Conservation (phyloP, 108 stramenopile genomes). For the Nitzschia sp. region DNA sequence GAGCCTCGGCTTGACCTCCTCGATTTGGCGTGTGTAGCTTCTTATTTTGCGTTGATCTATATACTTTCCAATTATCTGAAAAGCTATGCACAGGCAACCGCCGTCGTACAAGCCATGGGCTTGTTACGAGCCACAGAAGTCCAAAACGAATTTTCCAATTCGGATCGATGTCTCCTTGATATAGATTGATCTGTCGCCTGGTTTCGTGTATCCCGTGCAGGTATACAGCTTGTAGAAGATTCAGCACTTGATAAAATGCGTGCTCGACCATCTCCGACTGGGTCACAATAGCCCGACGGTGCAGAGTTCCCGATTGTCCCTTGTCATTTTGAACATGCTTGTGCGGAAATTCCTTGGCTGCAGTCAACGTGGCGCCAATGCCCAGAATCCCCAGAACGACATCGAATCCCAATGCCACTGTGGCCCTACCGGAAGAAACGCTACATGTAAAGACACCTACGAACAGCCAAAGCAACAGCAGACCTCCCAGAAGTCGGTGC, state of each 20-base stretch:
- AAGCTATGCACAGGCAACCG: slow-evolving; percentile 82
- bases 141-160: neutral
- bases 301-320: slow-evolving; percentile 74
- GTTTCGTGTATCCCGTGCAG: slow-evolving; percentile 41
- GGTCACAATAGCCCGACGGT: slow-evolving; percentile 72
- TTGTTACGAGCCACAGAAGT: slow-evolving; percentile 50
- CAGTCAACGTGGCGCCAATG: slow-evolving; percentile 56
- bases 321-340: slow-evolving; percentile 44
- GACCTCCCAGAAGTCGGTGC: slow-evolving; percentile 43
- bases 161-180: neutral
- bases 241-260: slow-evolving; percentile 80
- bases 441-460: slow-evolving; percentile 29
- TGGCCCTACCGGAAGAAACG: neutral
- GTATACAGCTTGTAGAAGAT: slow-evolving; percentile 67
- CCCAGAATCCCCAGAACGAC: slow-evolving; percentile 61
- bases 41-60: slow-evolving; percentile 21
- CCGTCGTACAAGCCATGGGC: slow-evolving; percentile 65
- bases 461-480: slow-evolving; percentile 39
- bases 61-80: slow-evolving; percentile 59
- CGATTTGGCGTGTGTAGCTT: too few relatives aligned
- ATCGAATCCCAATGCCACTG: slow-evolving; percentile 52
- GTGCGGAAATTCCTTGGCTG: slow-evolving; percentile 78
- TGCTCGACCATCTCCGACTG: slow-evolving; percentile 89
- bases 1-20: neutral
- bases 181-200: neutral